phyloP scores from a whole-genome alignment of 169 alveolate species.

The Cyclospora cayetanensis region DNA sequence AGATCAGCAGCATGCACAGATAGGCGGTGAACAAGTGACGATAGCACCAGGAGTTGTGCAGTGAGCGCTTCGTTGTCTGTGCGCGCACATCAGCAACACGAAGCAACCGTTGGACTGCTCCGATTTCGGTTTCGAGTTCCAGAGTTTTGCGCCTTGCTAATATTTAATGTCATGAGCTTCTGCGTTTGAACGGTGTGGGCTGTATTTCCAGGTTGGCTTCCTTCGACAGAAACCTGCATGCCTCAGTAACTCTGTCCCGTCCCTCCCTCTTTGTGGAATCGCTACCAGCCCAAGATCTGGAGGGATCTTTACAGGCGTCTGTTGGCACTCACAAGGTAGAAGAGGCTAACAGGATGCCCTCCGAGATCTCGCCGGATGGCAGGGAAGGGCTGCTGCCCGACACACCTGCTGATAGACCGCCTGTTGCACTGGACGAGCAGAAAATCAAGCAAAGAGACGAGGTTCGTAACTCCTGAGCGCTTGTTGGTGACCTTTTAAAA shows the following conservation, averaged over 20 bases:
- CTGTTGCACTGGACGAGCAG: background rate
- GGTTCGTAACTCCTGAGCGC: background rate
- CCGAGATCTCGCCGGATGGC: background rate
- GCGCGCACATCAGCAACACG: background rate
- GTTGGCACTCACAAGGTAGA: background rate
- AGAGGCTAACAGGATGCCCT: background rate
- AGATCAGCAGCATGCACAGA: background rate
- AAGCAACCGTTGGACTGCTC: background rate
- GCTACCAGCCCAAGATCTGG: background rate
- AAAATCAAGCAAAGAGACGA: background rate
- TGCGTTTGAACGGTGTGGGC: background rate
- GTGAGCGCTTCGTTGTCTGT: background rate
- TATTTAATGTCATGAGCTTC: too few relatives aligned
- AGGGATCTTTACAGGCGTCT: background rate
- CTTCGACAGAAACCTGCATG: background rate
- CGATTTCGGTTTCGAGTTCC: background rate
- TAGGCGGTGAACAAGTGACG: background rate
- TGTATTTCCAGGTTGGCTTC: slow-evolving; percentile 11
- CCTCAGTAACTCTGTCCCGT: background rate
- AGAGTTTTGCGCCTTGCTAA: background rate
- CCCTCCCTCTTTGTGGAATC: background rate
- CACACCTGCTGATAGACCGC: slow-evolving; percentile 28
- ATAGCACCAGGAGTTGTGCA: background rate
- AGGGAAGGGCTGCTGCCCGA: background rate
- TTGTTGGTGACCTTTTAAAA: background rate